Evolutionary conservation across 2,329 filamentous ascomycete species (phyloP), one percentile per base, ranked within the genome.

Genomic region (Aspergillus sp.): DNA sequence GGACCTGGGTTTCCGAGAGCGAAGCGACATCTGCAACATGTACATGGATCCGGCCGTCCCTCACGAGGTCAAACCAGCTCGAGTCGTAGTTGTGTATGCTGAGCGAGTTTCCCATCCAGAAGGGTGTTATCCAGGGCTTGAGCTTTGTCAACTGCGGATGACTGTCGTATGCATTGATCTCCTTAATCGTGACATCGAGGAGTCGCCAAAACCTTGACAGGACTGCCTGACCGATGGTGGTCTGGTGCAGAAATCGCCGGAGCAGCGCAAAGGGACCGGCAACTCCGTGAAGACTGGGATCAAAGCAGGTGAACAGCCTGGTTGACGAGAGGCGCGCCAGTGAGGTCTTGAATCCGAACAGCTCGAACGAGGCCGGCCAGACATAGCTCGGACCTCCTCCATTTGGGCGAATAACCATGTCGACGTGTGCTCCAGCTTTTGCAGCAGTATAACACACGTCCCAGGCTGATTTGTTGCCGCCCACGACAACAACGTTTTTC

Each of bases 251-350:
- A 48, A 81, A 76, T 2, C 63, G 59, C 5, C 79, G 72, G 2
- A 78, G 58, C 9, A 59, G 62, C 6, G 47, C 7, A 20, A 80
- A 87, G 1, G 85, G 86, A 61, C 85, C 85, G 1, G 78, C 80
- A 1, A 78, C 75, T 3, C 85, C 86, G 85, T 87, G 92, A 11
- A 87, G 79, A 64, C 88, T 91, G 0, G 89, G 88, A 47, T 82
- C 86, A 69, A 92, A 84, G 84, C 86, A 91, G 2, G 84, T 88
- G 49, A 91, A 71, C 57, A 88, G 78, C 0, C 88, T 83, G 0
- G 82, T 87, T 25, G 81, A 80, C 3, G 87, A 79, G 4, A 91
- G 77, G 60, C 86, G 83, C 68, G 90, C 87, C 0, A 89, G 72
- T 78, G 82, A 84, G 52, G 79, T 80, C 65, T 85, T 86, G n/a